Conservation (phyloP, 1,284 basidiomycete genomes). For the Porodaedalea pini region DNA sequence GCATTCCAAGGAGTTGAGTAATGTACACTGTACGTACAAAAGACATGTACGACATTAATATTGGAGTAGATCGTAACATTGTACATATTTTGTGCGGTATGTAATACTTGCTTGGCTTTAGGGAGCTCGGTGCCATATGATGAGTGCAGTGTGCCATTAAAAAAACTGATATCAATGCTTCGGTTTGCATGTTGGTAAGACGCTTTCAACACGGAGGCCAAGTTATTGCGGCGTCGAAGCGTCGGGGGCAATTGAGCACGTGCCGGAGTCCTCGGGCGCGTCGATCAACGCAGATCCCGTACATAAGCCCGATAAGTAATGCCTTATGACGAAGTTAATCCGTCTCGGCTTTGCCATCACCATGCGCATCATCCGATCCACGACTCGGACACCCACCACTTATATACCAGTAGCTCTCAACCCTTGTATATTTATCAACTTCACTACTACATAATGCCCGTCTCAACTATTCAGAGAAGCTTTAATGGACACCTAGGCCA, state of each 20-base stretch:
- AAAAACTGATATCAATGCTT: too few relatives aligned
- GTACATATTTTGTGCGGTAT: too few relatives aligned
- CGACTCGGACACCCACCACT: background rate
- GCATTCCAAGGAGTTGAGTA: conserved; percentile 26
- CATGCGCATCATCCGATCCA: too few relatives aligned
- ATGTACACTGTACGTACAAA: background rate
- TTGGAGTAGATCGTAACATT: too few relatives aligned
- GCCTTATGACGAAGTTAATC: background rate
- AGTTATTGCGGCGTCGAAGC: too few relatives aligned
- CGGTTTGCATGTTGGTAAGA: too few relatives aligned
- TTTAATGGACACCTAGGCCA: conserved; percentile 53
- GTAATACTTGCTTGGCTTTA: too few relatives aligned
- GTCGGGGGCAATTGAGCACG: too few relatives aligned
- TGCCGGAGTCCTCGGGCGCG: too few relatives aligned
- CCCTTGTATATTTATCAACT: background rate
- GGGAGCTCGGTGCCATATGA: too few relatives aligned
- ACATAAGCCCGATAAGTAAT: background rate
- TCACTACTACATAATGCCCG: background rate
- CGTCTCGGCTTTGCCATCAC: background rate
- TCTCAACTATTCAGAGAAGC: conserved; percentile 3
- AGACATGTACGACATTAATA: background rate
- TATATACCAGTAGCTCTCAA: background rate
- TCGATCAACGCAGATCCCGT: background rate
- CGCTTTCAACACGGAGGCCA: too few relatives aligned
- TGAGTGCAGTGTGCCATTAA: too few relatives aligned